Percentiles rank a stretch among this genome's conserved stretches.
These are phyloP conservation scores for Phytophthora capsici DNA, from an alignment of 352 stramenopile genomes.

Conservation along the genomic window DNA sequence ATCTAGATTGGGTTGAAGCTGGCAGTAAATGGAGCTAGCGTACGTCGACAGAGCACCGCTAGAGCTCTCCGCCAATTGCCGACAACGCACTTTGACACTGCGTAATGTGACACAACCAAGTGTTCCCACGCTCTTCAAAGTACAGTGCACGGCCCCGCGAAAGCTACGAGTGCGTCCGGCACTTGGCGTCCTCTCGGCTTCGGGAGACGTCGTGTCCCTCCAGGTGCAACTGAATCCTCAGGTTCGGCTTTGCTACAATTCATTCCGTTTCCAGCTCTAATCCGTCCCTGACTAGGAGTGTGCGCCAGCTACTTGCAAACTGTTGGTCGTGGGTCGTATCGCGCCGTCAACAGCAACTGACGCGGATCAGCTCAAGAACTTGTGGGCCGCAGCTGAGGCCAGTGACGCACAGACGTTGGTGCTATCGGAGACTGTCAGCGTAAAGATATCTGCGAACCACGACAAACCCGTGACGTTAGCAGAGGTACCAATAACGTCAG, in stretches of 20 bases:
- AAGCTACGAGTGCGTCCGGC: slow-evolving; percentile 48
- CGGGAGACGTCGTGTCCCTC: slow-evolving; percentile 17
- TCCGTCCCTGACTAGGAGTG: slow-evolving; percentile 17
- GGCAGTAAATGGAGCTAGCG: slow-evolving; percentile 9
- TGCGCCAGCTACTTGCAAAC: slow-evolving; percentile 40
- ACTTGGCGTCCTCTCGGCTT: slow-evolving; percentile 18
- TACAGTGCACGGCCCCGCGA: slow-evolving; percentile 48
- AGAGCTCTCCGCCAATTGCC: slow-evolving; percentile 6
- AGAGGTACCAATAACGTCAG: neutral
- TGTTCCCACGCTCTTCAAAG: slow-evolving; percentile 44
- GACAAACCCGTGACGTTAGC: slow-evolving; percentile 9
- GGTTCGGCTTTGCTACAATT: slow-evolving; percentile 14
- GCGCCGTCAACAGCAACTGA: neutral
- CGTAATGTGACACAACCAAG: slow-evolving; percentile 3
- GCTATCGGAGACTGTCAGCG: slow-evolving; percentile 43
- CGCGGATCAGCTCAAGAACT: slow-evolving; percentile 26
- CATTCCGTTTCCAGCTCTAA: too few relatives aligned
- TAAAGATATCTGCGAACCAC: slow-evolving; percentile 17
- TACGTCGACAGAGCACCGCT: slow-evolving; percentile 15
- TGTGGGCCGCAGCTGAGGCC: slow-evolving; percentile 37
- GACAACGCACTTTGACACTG: slow-evolving; percentile 7
- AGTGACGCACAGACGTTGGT: slow-evolving; percentile 32
- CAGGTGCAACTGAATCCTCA: slow-evolving; percentile 41
- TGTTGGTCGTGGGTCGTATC: slow-evolving; percentile 35
- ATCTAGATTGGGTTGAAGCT: too few relatives aligned